Evolutionary conservation across 176 grass and related monocot species (phyloP), one percentile per base, ranked within the genome.

Genomic region (Avena eriantha): DNA sequence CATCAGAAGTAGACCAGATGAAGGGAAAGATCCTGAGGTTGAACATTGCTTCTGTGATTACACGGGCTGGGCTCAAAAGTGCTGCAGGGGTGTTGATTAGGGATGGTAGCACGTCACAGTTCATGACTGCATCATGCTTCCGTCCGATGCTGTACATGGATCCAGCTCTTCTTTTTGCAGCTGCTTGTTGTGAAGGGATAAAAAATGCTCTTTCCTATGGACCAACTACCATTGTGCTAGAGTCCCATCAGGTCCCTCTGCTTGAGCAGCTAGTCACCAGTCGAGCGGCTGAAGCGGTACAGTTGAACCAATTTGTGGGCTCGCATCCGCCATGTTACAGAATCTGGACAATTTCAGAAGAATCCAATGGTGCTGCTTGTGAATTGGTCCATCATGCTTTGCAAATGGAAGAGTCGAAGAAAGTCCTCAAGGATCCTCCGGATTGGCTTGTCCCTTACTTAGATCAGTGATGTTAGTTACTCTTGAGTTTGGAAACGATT

Each of bases 361-460:
- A 61, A 79, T 61, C 35, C 34, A 79, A 60, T 79, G 6, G 21
- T 79, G 55, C 77, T 60, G 77, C 77, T 59, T 24, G 34, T 43
- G 7, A 10, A 41, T 43, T 79, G 77, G 77, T 35, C 34, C 21
- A 14, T 14, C 6, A 17, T 61, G 77, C 8, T 79, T 23, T 60
- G 19, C 55, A 17, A 7, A 59, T 79, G 2, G 13, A 4, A 34
- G 35, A 4, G 13, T 17, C 33, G 3, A 14, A 79, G 3, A 79
- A 60, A 21, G 1, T 60, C 34, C 24, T 4, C 77, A 59, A 45
- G 14, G 34, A 24, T 79, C 77, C 13, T 0, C 55, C 55, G 7
- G 19, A 13, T 16, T 60, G 77, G 77, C 77, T 79, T 79, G 21
- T 79, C 34, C 55, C 77, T 79, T 79, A 57, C 33, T 58, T 78